Percentiles rank a stretch among this genome's conserved stretches.
Conservation (phyloP, 352 stramenopile species). For the Phytophthora sansomeana region DNA sequence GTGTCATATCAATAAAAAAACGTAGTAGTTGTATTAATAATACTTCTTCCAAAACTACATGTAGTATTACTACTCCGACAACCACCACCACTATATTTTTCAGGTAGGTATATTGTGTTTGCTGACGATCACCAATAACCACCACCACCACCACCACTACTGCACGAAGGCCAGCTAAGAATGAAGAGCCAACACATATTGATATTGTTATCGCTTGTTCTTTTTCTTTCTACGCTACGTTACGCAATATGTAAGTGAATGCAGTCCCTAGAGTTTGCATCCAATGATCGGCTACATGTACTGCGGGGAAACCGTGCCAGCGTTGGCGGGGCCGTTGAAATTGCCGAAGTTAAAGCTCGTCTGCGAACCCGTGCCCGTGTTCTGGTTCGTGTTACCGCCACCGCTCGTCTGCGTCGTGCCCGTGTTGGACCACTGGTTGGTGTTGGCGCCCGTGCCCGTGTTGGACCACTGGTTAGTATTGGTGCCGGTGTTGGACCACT, state of each 20-base stretch:
- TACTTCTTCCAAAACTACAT: no score
- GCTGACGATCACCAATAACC: no score
- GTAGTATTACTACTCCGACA: no score
- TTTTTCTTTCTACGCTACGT: no score
- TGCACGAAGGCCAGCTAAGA: no score
- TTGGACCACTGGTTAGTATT: neutral
- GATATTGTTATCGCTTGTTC: no score
- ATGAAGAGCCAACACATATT: no score
- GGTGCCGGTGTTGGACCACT: neutral
- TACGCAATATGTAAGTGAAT: neutral
- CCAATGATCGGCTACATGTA: neutral
- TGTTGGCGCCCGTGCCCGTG: neutral
- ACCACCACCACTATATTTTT: no score
- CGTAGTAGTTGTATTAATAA: no score
- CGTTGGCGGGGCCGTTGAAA: slow-evolving; percentile 9
- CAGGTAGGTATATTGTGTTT: no score
- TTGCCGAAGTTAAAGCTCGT: slow-evolving; percentile 23
- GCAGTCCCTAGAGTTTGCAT: neutral
- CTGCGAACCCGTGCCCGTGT: slow-evolving; percentile 11
- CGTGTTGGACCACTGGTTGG: neutral
- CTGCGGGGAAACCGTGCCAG: slow-evolving; percentile 19
- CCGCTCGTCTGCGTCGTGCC: neutral
- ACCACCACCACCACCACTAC: no score
- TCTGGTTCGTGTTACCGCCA: neutral
- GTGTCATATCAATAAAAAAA: no score